Percentiles rank a stretch among this genome's conserved stretches.
These are phyloP conservation scores for Priceomyces medius DNA, from an alignment of 805 yeast genomes.

Conservation along the genomic window DNA sequence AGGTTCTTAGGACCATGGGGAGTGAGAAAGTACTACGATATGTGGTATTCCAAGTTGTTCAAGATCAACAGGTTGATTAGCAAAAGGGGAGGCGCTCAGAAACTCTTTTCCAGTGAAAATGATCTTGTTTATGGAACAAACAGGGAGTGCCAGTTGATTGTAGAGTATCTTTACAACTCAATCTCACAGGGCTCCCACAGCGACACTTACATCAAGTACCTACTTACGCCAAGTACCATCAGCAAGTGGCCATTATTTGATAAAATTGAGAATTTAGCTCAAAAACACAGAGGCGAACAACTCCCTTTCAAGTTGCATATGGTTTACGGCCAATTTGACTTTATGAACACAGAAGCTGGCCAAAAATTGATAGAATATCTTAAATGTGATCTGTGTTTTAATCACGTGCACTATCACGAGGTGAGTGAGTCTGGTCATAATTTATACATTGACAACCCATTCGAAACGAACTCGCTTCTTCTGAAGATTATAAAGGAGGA, in stretches of 20 bases:
- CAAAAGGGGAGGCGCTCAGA: constrained; percentile 29
- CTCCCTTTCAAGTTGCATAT: constrained; percentile 39
- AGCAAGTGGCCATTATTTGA: constrained; percentile 68
- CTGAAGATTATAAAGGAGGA: constrained; percentile 7
- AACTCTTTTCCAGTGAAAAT: constrained; percentile 21
- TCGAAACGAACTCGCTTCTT: constrained; percentile 35
- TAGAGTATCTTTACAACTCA: constrained; percentile 43
- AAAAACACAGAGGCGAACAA: constrained; percentile 12
- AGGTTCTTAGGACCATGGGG: constrained; percentile 46
- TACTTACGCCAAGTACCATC: constrained; percentile 56
- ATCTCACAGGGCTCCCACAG: constrained; percentile 38
- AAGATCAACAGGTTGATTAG: constrained; percentile 37
- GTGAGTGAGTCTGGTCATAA: constrained; percentile 44
- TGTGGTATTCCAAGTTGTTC: constrained; percentile 42
- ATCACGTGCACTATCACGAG: constrained; percentile 22
- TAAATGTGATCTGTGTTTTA: constrained; percentile 15
- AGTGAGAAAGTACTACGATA: constrained; percentile 30
- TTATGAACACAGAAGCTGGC: constrained; percentile 67
- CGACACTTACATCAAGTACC: constrained; percentile 45
- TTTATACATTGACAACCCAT: constrained; percentile 45
- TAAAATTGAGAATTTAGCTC: constrained; percentile 38
- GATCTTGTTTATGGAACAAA: constrained; percentile 40
- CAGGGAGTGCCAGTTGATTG: constrained; percentile 32
- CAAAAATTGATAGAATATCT: constrained; percentile 25
- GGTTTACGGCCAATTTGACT: constrained; percentile 70